These are phyloP conservation scores for Suillus spraguei DNA, from an alignment of 768 basidiomycete species.

Conservation along the genomic window DNA sequence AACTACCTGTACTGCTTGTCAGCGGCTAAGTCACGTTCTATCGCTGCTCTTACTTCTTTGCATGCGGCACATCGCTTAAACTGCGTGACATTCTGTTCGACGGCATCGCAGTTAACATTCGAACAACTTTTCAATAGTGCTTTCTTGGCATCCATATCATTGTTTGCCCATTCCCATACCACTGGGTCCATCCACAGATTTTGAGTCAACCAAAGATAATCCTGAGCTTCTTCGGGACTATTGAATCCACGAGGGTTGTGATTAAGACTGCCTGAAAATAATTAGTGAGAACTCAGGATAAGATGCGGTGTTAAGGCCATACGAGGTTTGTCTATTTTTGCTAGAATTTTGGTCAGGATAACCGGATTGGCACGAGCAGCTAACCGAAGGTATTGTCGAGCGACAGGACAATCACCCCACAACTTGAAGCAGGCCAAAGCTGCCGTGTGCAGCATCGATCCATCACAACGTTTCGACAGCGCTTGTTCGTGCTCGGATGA, in stretches of 20 bases:
- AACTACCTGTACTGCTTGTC: slow-evolving; percentile 17
- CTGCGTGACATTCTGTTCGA: slow-evolving; percentile 37
- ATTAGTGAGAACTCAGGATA: background rate
- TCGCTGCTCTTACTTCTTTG: slow-evolving; percentile 23
- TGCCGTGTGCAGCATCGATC: slow-evolving; percentile 35
- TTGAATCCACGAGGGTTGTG: slow-evolving; percentile 33
- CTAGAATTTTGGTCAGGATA: slow-evolving; percentile 43
- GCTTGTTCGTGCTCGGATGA: slow-evolving; percentile 18
- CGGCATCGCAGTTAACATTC: slow-evolving; percentile 30
- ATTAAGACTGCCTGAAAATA: slow-evolving; percentile 32
- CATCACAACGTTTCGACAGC: slow-evolving; percentile 15
- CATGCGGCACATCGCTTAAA: slow-evolving; percentile 46
- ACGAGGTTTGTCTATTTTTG: slow-evolving; percentile 39
- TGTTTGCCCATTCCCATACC: slow-evolving; percentile 47
- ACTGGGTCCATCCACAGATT: slow-evolving; percentile 45
- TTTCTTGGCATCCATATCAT: slow-evolving; percentile 34
- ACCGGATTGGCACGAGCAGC: slow-evolving; percentile 36
- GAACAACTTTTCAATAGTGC: slow-evolving; percentile 38
- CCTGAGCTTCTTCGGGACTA: slow-evolving; percentile 46
- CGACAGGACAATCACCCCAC: slow-evolving; percentile 39
- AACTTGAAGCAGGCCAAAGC: slow-evolving; percentile 45
- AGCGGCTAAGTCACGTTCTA: background rate
- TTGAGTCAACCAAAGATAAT: slow-evolving; percentile 48
- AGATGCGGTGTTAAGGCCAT: slow-evolving; percentile 13
- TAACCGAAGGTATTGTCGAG: slow-evolving; percentile 42